Evolutionary conservation across 805 yeast species (phyloP), one percentile per base, ranked within the genome.

Genomic region (Candida hungchunana): DNA sequence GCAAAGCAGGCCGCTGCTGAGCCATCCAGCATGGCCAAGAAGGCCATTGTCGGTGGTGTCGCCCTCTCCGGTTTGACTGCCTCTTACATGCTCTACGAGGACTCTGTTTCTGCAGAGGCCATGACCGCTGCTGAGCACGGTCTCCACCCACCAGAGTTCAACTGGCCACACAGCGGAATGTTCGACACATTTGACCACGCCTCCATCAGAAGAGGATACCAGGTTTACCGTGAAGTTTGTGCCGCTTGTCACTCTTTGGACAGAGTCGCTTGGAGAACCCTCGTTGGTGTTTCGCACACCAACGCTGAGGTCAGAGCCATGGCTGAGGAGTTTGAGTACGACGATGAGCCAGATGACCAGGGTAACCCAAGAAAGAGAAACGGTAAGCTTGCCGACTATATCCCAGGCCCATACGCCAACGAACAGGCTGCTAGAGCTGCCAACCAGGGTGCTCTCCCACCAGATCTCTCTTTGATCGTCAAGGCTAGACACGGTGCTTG

Each of bases 361-460:
- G 97, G 97, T 62, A 83, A 84, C 64, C 96, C 96, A 66, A 85
- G 85, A 72, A 88, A 83, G 83, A 87, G 98, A 75, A 83, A 95
- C 41, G 98, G 98, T 71, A 93, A 93, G 71, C 77, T 93, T 60
- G 89, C 97, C 46, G 98, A 93, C 69, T 76, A 82, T 67, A 72
- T 93, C 50, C 97, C 95, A 52, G 86, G 84, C 47, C 98, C 98
- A 40, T 93, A 93, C 65, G 86, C 87, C 50, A 93, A 93, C 64
- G 98, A 93, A 68, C 94, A 93, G 73, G 97, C 97, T 48, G 98
- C 98, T 32, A 86, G 98, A 74, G 96, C 97, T 51, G 97, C 96
- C 47, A 93, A 93, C 77, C 96, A 87, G 73, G 98, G 98, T 69
- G 97, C 98, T 46, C 75, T 84, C 51, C 98, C 98, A 47, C 98